Conservation (phyloP, 2,329 filamentous ascomycete species). For the Fusarium albidum region DNA sequence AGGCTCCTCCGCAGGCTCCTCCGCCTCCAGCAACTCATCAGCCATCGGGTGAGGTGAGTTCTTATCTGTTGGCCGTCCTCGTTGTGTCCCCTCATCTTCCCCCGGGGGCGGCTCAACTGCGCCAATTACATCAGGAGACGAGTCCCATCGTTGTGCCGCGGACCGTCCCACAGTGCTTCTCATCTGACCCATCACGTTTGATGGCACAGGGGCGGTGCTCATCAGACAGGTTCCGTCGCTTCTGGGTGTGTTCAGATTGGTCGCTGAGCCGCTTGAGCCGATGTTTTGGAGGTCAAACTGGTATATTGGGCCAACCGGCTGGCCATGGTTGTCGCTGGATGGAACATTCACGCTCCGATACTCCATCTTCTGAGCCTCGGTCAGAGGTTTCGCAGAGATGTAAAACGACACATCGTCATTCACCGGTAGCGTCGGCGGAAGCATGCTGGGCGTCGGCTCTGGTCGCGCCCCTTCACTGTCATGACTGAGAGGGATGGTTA, state of each 20-base stretch:
- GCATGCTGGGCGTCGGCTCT: constrained; percentile 35
- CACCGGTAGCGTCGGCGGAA: constrained; percentile 40
- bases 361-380: constrained; percentile 48
- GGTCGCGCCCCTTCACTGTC: constrained; percentile 22
- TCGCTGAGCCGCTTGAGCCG: constrained; percentile 44
- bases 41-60: not conserved
- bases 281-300: constrained; percentile 30
- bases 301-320: constrained; percentile 27
- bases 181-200: constrained; percentile 13
- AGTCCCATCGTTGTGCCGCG: constrained; percentile 19
- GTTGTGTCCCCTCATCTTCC: constrained; percentile 12
- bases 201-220: constrained; percentile 33
- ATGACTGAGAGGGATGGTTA: constrained; percentile 36
- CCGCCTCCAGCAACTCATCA: constrained; percentile 7
- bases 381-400: constrained; percentile 45
- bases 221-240: constrained; percentile 32
- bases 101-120: constrained; percentile 22
- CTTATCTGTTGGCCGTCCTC: constrained; percentile 5
- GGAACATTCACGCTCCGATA: constrained; percentile 42
- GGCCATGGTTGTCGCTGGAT: constrained; percentile 26
- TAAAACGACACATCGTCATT: constrained; percentile 43
- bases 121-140: constrained; percentile 39
- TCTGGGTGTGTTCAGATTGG: constrained; percentile 48
- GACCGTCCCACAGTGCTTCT: constrained; percentile 1
- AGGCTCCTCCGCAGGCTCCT: constrained; percentile 5